These are phyloP conservation scores for Coemansia sp. DNA, from an alignment of 192 early-diverging fungal species.

Conservation along the genomic window DNA sequence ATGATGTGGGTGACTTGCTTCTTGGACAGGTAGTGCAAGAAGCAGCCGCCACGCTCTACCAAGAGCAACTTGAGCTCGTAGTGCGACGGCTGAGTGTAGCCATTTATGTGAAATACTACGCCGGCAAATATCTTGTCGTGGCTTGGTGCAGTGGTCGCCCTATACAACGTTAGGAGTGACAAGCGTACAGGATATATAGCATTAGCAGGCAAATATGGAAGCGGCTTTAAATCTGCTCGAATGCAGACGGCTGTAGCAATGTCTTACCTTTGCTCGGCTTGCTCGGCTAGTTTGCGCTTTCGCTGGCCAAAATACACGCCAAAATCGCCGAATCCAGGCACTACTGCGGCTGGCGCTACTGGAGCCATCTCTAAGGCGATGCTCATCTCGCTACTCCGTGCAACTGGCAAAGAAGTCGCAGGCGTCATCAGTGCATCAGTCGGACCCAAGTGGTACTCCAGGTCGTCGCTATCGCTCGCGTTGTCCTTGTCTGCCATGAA, in stretches of 20 bases:
- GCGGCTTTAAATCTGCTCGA: no score
- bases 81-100: conserved; percentile 68
- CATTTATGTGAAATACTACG: conserved; percentile 65
- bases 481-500: not conserved
- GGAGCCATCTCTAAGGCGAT: not conserved
- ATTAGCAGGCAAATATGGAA: no score
- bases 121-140: conserved; percentile 36
- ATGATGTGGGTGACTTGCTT: conserved; percentile 69
- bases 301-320: conserved; percentile 39
- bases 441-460: conserved; percentile 15
- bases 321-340: conserved; percentile 36
- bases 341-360: not conserved
- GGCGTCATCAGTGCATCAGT: not conserved
- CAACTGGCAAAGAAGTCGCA: no score
- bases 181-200: not conserved
- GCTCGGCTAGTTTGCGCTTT: conserved; percentile 48
- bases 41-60: conserved; percentile 60
- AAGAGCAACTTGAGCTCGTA: conserved; percentile 58
- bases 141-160: conserved; percentile 1
- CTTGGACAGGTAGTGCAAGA: conserved; percentile 61
- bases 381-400: not conserved
- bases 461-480: not conserved
- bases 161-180: not conserved
- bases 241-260: no score
- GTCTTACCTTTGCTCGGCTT: conserved; percentile 21